A percentile compares a stretch with the other conserved stretches of the same genome.
Conservation (phyloP, 2,329 filamentous ascomycete species). For the Basipetospora chlamydospora region DNA sequence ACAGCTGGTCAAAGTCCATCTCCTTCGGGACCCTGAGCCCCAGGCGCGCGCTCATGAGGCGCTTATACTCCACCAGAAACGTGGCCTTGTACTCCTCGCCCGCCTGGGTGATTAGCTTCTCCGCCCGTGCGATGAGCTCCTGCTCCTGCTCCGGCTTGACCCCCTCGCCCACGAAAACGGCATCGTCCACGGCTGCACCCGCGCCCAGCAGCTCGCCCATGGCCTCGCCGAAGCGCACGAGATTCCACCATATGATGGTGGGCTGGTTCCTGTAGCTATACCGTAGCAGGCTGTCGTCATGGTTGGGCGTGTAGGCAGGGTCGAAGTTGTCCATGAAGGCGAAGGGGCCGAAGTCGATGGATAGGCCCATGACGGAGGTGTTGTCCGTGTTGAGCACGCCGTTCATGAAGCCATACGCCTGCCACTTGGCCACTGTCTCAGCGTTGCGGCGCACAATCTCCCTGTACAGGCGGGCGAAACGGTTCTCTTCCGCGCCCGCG, state of each 20-base stretch:
- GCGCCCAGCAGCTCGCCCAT: slow-evolving; percentile 79
- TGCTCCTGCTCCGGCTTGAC: slow-evolving; percentile 27
- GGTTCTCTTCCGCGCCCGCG: slow-evolving; percentile 58
- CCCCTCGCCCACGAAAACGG: slow-evolving; percentile 57
- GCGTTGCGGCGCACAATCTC: slow-evolving; percentile 80
- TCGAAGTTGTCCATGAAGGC: slow-evolving; percentile 98
- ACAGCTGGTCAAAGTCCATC: slow-evolving; percentile 65
- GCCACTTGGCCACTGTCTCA: slow-evolving; percentile 79
- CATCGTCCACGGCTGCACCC: slow-evolving; percentile 55
- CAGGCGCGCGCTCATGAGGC: slow-evolving; percentile 64
- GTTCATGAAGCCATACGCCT: slow-evolving; percentile 98
- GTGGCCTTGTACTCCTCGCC: slow-evolving; percentile 82
- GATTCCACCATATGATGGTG: slow-evolving; percentile 96
- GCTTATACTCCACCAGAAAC: slow-evolving; percentile 81
- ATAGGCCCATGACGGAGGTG: slow-evolving; percentile 77
- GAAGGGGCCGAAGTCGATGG: slow-evolving; percentile 91
- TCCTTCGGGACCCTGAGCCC: slow-evolving; percentile 58
- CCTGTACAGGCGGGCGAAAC: slow-evolving; percentile 75
- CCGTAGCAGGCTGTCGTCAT: slow-evolving; percentile 76
- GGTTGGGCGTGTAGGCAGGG: slow-evolving; percentile 86
- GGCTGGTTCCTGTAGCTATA: slow-evolving; percentile 93
- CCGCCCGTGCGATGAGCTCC: slow-evolving; percentile 62
- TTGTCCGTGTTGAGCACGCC: slow-evolving; percentile 97
- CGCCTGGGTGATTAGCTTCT: slow-evolving; percentile 64
- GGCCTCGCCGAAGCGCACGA: slow-evolving; percentile 79